phyloP scores from a whole-genome alignment of 2,329 filamentous ascomycete species.

The Cladophialophora psammophila region DNA sequence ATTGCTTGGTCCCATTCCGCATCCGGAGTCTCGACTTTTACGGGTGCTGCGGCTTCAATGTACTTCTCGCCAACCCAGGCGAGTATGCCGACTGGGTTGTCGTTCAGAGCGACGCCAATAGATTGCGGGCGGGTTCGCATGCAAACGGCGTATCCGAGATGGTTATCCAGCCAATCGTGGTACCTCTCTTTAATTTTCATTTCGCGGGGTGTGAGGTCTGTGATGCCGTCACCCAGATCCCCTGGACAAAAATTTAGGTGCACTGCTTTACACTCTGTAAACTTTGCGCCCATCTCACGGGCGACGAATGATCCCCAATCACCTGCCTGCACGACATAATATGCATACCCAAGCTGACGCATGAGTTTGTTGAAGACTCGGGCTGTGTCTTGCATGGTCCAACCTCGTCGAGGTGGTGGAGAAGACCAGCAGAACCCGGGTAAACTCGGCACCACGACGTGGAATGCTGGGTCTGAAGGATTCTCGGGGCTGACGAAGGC shows the following conservation, averaged over 20 bases:
- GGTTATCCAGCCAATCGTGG: slow-evolving; percentile 28
- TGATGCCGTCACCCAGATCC: slow-evolving; percentile 3
- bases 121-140: slow-evolving; percentile 76
- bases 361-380: slow-evolving; percentile 69
- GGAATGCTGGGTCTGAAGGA: slow-evolving; percentile 41
- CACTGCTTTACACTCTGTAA: slow-evolving; percentile 65
- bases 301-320: slow-evolving; percentile 74
- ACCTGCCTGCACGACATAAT: slow-evolving; percentile 68
- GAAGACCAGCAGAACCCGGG: slow-evolving; percentile 44
- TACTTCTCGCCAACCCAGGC: slow-evolving; percentile 81
- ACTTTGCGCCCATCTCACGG: slow-evolving; percentile 65
- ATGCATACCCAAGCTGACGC: slow-evolving; percentile 68
- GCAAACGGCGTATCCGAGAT: slow-evolving; percentile 43
- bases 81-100: slow-evolving; percentile 73
- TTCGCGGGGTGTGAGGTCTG: slow-evolving; percentile 22
- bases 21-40: slow-evolving; percentile 17
- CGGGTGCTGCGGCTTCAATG: slow-evolving; percentile 21
- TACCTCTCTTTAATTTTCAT: slow-evolving; percentile 18
- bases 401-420: slow-evolving; percentile 31
- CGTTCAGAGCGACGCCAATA: slow-evolving; percentile 70
- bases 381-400: slow-evolving; percentile 30
- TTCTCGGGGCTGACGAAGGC: slow-evolving; percentile 39
- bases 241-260: slow-evolving; percentile 66
- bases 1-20: slow-evolving; percentile 26
- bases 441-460: slow-evolving; percentile 43